Conservation (phyloP, 1,284 basidiomycete genomes). For the Sphagnurus paluster region DNA sequence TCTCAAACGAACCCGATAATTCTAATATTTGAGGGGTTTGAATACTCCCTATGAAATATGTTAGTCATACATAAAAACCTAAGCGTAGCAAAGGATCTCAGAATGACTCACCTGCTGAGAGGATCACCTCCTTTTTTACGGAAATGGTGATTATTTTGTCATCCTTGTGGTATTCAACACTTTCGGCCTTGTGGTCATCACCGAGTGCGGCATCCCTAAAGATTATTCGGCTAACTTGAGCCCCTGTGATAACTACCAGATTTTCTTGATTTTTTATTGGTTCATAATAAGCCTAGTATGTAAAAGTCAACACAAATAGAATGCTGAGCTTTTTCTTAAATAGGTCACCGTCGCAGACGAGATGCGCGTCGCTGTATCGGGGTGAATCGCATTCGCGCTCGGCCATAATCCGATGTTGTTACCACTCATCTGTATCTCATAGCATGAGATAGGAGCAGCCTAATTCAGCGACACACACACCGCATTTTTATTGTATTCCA, state of each 20-base stretch:
- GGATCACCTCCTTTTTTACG: conserved; percentile 37
- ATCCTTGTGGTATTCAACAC: conserved; percentile 22
- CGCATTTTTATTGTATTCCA: conserved; percentile 7
- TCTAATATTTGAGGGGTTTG: conserved; percentile 35
- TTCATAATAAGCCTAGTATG: conserved; percentile 14
- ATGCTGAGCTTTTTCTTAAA: not conserved
- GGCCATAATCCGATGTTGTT: conserved; percentile 10
- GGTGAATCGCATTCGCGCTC: not conserved
- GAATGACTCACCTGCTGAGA: conserved; percentile 32
- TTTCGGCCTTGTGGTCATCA: not conserved
- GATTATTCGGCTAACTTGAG: conserved; percentile 8
- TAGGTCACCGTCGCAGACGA: conserved; percentile 9
- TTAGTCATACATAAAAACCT: not conserved
- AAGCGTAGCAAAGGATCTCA: not conserved
- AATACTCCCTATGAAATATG: conserved; percentile 1
- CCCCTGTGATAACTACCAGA: conserved; percentile 11
- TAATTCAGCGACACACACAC: not conserved
- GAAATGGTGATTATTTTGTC: conserved; percentile 22
- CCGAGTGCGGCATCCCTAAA: not conserved
- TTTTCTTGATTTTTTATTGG: conserved; percentile 6
- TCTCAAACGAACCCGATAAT: conserved; percentile 7
- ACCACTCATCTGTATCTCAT: not conserved
- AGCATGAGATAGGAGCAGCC: no score
- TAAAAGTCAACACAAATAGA: not conserved
- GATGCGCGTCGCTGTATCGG: no score